These are phyloP conservation scores for Claviceps digitariae DNA, from an alignment of 2,329 filamentous ascomycete species.

Conservation along the genomic window DNA sequence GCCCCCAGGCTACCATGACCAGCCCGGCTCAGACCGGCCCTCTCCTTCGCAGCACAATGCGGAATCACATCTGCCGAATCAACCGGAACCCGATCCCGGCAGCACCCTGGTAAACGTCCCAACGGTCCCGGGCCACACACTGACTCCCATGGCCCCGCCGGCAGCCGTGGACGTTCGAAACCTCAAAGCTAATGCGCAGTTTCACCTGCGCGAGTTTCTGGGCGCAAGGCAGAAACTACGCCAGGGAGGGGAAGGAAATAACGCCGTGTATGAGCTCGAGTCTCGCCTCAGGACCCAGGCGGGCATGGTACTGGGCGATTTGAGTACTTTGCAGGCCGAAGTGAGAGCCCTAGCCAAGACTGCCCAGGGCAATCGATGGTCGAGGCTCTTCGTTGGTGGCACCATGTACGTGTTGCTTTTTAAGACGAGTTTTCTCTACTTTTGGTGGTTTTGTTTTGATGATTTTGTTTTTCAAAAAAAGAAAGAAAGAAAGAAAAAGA, in stretches of 20 bases:
- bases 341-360: conserved; percentile 28
- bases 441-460: background rate
- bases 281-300: conserved; percentile 29
- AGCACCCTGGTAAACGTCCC: conserved; percentile 10
- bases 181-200: conserved; percentile 21
- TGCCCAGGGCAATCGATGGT: conserved; percentile 37
- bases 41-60: conserved; percentile 10
- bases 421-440: background rate
- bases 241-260: conserved; percentile 13
- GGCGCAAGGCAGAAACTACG: conserved; percentile 18
- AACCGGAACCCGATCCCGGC: conserved; percentile 8
- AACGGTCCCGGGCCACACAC: conserved; percentile 9
- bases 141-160: conserved; percentile 10
- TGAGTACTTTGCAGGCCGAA: conserved; percentile 30
- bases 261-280: conserved; percentile 25
- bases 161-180: conserved; percentile 15
- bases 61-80: conserved; percentile 12
- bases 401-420: conserved; percentile 29
- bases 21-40: background rate
- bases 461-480: background rate
- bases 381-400: conserved; percentile 38
- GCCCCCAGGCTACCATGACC: background rate
- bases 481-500: background rate
- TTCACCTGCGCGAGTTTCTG: conserved; percentile 23
- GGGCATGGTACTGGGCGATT: conserved; percentile 27